Conservation (phyloP, 352 stramenopile species). For the Ophiocytium majus region DNA sequence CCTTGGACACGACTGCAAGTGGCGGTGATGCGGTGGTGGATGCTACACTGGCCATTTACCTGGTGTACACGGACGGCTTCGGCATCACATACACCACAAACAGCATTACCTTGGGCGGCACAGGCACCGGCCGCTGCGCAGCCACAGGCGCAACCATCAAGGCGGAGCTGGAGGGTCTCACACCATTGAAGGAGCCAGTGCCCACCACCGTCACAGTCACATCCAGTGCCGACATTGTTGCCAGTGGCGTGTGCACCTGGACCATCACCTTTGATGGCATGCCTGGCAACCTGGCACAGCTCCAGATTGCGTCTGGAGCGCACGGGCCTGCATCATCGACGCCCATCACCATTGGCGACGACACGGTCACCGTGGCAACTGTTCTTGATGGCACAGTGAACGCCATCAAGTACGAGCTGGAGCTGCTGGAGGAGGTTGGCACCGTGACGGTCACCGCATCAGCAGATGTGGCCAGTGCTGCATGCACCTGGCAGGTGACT, state of each 20-base stretch:
- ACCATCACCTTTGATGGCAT: constrained; percentile 79
- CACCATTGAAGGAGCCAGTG: constrained; percentile 63
- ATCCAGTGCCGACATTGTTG: too few species aligned
- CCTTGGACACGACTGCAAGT: constrained; percentile 23
- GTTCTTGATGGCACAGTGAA: constrained; percentile 75
- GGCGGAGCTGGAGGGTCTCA: constrained; percentile 61
- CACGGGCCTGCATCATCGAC: constrained; percentile 20
- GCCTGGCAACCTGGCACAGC: constrained; percentile 72
- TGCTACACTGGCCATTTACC: constrained; percentile 72
- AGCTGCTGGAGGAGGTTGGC: constrained; percentile 79
- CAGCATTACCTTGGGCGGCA: constrained; percentile 73
- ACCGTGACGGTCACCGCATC: constrained; percentile 61
- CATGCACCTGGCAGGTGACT: constrained; percentile 83
- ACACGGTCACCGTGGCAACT: constrained; percentile 74
- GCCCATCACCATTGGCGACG: constrained; percentile 67
- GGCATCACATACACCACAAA: constrained; percentile 66
- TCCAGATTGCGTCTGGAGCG: constrained; percentile 12
- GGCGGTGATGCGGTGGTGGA: constrained; percentile 77
- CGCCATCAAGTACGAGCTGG: constrained; percentile 88
- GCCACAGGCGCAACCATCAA: constrained; percentile 64
- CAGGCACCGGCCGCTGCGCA: constrained; percentile 70
- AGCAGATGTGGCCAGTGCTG: constrained; percentile 54
- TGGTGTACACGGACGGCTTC: constrained; percentile 73
- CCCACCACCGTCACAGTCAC: constrained; percentile 64
- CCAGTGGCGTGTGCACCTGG: constrained; percentile 76